A percentile compares a stretch with the other conserved stretches of the same genome.
Conservation (phyloP, 192 early-diverging fungal species). For the Spinellus fusiger region DNA sequence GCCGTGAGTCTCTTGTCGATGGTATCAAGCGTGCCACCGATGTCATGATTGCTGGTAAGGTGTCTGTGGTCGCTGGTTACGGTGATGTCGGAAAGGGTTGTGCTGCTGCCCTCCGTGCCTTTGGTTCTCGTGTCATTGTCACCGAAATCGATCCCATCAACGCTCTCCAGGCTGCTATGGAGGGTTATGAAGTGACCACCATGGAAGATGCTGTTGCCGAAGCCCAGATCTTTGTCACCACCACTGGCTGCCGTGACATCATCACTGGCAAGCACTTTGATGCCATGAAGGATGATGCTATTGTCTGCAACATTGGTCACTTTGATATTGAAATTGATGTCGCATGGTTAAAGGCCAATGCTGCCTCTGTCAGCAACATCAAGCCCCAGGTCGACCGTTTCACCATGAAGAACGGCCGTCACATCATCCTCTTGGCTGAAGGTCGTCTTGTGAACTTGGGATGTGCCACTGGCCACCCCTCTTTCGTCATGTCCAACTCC, state of each 20-base stretch:
- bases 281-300: slow-evolving; percentile 96
- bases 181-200: slow-evolving; percentile 99
- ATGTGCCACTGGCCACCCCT: slow-evolving; percentile 98
- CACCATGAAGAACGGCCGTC: slow-evolving; percentile 82
- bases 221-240: slow-evolving; percentile 98
- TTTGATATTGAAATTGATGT: slow-evolving; percentile 99
- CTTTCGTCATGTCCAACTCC: slow-evolving; percentile 99
- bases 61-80: slow-evolving; percentile 96
- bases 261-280: slow-evolving; percentile 89
- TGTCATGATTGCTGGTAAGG: slow-evolving; percentile 99
- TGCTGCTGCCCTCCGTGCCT: slow-evolving; percentile 93
- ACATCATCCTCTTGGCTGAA: slow-evolving; percentile 97
- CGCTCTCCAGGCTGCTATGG: slow-evolving; percentile 98
- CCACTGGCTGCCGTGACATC: slow-evolving; percentile 98
- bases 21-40: slow-evolving; percentile 99
- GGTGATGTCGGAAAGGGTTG: slow-evolving; percentile 99
- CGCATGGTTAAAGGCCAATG: slow-evolving; percentile 96
- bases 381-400: slow-evolving; percentile 99
- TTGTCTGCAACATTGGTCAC: slow-evolving; percentile 99
- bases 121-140: slow-evolving; percentile 97
- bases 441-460: slow-evolving; percentile 99
- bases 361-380: slow-evolving; percentile 83
- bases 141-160: slow-evolving; percentile 99
- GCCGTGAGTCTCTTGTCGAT: slow-evolving; percentile 98
- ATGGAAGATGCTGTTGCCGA: slow-evolving; percentile 91